phyloP scores from a whole-genome alignment of 148 eudicot genomes.

The Fallopia convolvulus region DNA sequence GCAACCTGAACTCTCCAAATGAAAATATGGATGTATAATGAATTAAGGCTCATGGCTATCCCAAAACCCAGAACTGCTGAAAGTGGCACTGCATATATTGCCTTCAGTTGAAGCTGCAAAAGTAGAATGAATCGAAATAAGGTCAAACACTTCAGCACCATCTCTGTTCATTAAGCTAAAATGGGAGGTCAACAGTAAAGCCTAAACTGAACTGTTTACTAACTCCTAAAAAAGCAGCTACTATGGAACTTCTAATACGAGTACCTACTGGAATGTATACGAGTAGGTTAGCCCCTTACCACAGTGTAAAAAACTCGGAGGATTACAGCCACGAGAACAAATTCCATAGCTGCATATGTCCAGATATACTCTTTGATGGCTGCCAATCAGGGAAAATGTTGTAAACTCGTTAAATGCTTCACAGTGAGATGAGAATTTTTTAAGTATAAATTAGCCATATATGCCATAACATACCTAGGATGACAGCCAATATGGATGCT shows the following conservation, averaged over 20 bases:
- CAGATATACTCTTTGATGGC: slow-evolving; percentile 81
- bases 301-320: slow-evolving; percentile 54
- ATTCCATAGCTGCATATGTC: slow-evolving; percentile 89
- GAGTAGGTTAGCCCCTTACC: slow-evolving; percentile 31
- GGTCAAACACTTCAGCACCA: neutral
- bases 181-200: too few relatives aligned
- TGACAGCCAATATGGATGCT: slow-evolving; percentile 64
- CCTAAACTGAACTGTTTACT: too few relatives aligned
- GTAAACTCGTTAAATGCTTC: neutral
- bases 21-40: slow-evolving; percentile 43
- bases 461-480: slow-evolving; percentile 37
- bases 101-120: slow-evolving; percentile 63
- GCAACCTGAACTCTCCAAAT: slow-evolving; percentile 51
- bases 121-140: neutral
- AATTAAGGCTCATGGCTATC: slow-evolving; percentile 47
- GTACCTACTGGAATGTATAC: neutral
- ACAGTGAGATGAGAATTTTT: neutral
- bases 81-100: slow-evolving; percentile 49
- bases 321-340: slow-evolving; percentile 60
- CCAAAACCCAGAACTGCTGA: slow-evolving; percentile 66
- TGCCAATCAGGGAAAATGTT: slow-evolving; percentile 25
- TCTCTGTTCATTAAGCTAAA: too few relatives aligned
- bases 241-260: neutral
- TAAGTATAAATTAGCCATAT: neutral
- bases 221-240: too few relatives aligned